Evolutionary conservation across 306 rosid genomes (phyloP), one percentile per base, ranked within the genome.

Genomic region (Inga oerstediana): DNA sequence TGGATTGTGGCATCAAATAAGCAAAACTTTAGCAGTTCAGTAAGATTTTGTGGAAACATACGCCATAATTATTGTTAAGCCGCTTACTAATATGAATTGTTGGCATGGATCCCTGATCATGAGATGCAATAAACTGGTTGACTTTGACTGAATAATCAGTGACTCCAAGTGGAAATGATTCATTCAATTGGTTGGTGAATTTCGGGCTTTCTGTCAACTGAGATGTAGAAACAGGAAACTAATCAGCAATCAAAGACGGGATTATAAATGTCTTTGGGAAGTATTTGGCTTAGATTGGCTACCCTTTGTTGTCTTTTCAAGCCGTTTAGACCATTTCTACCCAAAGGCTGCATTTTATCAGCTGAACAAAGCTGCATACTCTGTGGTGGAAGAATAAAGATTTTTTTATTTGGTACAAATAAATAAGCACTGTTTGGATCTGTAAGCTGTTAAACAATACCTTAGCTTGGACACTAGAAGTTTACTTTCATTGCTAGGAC

Each of bases 41-140:
- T 46, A 30, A 16, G 48, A 78, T 51, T 59, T 70, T 70, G 3
- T 51, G 74, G 46, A 71, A 71, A 37, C 79, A 49, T 22, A 48
- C 72, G 17, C 15, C 2, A 62, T 45, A 62, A 19, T 48, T 72
- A 11, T 52, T 69, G 8, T 39, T 49, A 49, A 79, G 59, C 48
- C 75, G 32, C 49, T 68, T 15, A n/a, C 44, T 76, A 37, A 80
- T 46, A 30, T 70, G 64, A 46, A 24, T 80, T 79, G 43, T 76
- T 30, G 24, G 73, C 3, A 22, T 32, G 43, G 65, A 10, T 37
- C 56, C 78, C 54, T 2, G 45, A 27, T 16, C 72, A 67, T 17
- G 4, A 24, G 51, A 44, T 59, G 35, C 20, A 11, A 32, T 22
- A 39, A 66, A 66, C 49, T 34, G 46, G 34, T 43, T 27, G 58